A percentile compares a stretch with the other conserved stretches of the same genome.
Evolutionary conservation across 2,329 filamentous ascomycete genomes (phyloP).

Genomic region (Plenodomus tracheiphilus): DNA sequence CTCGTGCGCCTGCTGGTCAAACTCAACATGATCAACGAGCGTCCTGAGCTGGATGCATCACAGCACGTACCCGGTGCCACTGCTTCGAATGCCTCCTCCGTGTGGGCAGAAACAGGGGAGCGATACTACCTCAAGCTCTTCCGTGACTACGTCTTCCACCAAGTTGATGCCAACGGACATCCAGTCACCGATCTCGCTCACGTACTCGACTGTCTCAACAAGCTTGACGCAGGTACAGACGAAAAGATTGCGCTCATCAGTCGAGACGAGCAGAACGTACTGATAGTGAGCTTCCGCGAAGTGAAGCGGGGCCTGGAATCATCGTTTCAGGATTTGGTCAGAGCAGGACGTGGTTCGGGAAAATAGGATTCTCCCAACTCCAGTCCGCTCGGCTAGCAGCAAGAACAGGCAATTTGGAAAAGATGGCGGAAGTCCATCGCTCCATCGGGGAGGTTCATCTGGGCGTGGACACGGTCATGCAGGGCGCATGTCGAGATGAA

Average conservation of each 20-base stretch:
- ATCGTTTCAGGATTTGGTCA: slow-evolving; percentile 61
- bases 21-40: slow-evolving; percentile 84
- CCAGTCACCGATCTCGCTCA: slow-evolving; percentile 86
- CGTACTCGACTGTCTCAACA: slow-evolving; percentile 84
- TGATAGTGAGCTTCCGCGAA: slow-evolving; percentile 89
- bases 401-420: not conserved
- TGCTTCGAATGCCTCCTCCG: slow-evolving; percentile 38
- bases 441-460: no score
- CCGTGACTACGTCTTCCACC: slow-evolving; percentile 96
- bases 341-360: slow-evolving; percentile 35
- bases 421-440: no score
- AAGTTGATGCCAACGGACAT: slow-evolving; percentile 82
- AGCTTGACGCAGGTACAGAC: slow-evolving; percentile 85
- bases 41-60: slow-evolving; percentile 80
- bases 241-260: slow-evolving; percentile 85
- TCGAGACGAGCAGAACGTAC: slow-evolving; percentile 85
- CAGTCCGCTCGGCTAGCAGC: slow-evolving; percentile 13
- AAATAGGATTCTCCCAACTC: slow-evolving; percentile 27
- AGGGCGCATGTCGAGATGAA: no score
- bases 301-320: slow-evolving; percentile 68
- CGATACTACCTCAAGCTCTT: slow-evolving; percentile 93
- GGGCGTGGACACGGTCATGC: no score
- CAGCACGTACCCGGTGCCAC: slow-evolving; percentile 43
- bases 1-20: slow-evolving; percentile 81
- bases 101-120: slow-evolving; percentile 92